phyloP scores from a whole-genome alignment of 2,329 filamentous ascomycete genomes.

The Pezicula radicicola region DNA sequence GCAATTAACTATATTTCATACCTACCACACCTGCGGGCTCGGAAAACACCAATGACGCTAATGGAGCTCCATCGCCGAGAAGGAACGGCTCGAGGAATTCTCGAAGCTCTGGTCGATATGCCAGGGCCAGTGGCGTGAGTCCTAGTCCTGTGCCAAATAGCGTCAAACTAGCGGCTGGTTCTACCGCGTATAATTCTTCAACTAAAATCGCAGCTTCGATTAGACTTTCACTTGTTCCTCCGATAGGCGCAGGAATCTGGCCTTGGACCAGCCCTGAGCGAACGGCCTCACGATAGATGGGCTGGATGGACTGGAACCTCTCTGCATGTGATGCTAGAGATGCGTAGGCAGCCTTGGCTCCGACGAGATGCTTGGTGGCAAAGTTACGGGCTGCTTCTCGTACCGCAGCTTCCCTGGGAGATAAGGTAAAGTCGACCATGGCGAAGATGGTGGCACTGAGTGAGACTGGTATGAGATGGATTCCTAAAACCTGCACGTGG shows the following conservation, averaged over 20 bases:
- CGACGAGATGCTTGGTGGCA: constrained; percentile 2
- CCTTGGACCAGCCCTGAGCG: constrained; percentile 43
- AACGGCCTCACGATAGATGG: constrained; percentile 42
- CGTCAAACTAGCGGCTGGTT: constrained; percentile 45
- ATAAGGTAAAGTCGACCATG: too few relatives aligned
- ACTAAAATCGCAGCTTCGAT: constrained; percentile 47
- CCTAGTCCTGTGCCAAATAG: constrained; percentile 51
- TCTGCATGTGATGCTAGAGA: constrained; percentile 19
- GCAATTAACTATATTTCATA: constrained; percentile 13
- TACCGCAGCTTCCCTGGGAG: constrained; percentile 20
- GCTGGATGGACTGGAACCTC: constrained; percentile 44
- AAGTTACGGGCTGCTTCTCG: constrained; percentile 24
- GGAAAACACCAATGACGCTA: constrained; percentile 49
- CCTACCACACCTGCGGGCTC: constrained; percentile 43
- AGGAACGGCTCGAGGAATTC: constrained; percentile 46
- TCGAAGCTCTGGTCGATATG: constrained; percentile 35
- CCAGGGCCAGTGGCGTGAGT: constrained; percentile 46
- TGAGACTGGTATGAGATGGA: too few relatives aligned
- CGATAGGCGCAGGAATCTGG: constrained; percentile 41
- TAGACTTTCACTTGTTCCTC: constrained; percentile 40
- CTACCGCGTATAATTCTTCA: constrained; percentile 50
- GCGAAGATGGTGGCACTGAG: too few relatives aligned
- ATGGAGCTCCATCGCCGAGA: constrained; percentile 37
- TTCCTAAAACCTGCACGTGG: too few relatives aligned
- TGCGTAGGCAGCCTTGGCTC: constrained; percentile 24